Conservation (phyloP, 192 early-diverging fungal genomes). For the Mortierella alpina region DNA sequence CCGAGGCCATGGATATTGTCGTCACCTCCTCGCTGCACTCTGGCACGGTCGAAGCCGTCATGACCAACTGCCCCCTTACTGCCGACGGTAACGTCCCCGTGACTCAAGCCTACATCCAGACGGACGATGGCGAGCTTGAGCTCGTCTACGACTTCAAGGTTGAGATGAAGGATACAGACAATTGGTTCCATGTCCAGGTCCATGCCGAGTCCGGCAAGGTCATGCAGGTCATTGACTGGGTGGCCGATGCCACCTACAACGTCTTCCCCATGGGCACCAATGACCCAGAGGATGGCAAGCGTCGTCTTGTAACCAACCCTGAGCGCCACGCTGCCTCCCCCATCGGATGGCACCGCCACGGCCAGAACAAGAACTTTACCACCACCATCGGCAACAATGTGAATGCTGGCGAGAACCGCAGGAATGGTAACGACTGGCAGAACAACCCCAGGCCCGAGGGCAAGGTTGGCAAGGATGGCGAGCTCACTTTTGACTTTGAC, state of each 20-base stretch:
- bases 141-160: conserved; percentile 87
- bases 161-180: conserved; percentile 75
- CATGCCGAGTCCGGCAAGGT: conserved; percentile 71
- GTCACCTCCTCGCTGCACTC: conserved; percentile 52
- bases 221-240: conserved; percentile 85
- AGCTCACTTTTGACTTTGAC: conserved; percentile 81
- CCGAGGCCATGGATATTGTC: conserved; percentile 55
- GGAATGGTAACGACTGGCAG: conserved; percentile 78
- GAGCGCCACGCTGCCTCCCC: conserved; percentile 69
- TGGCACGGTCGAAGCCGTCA: conserved; percentile 47
- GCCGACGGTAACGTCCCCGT: conserved; percentile 65
- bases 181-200: conserved; percentile 85
- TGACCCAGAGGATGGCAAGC: conserved; percentile 78
- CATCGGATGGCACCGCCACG: conserved; percentile 81
- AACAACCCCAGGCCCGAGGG: conserved; percentile 84
- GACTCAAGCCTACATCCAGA: conserved; percentile 73
- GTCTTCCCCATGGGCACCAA: conserved; percentile 84
- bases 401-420: conserved; percentile 86
- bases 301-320: conserved; percentile 66
- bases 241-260: conserved; percentile 79
- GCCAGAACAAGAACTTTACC: conserved; percentile 66
- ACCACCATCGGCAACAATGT: conserved; percentile 93
- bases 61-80: conserved; percentile 66
- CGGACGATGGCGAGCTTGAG: conserved; percentile 63
- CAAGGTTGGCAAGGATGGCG: conserved; percentile 47